Base-by-base conservation (phyloP, 345 rosid genomes). In the Lepidium aucheri region DNA sequence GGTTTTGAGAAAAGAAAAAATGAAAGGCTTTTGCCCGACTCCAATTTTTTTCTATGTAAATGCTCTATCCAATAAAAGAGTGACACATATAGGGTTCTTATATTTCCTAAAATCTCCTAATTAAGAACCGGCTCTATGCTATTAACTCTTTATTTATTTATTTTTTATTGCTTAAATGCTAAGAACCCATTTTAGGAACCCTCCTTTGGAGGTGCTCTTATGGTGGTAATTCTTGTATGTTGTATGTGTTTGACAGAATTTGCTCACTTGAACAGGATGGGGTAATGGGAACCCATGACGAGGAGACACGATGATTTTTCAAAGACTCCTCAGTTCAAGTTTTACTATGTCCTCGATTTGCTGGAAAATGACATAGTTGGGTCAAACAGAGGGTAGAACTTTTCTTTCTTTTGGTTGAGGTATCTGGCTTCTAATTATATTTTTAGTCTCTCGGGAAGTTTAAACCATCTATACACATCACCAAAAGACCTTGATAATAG, bases 301-400 rank as follows among this genome's bases (percentile, higher is more conserved):
- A 93, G 82, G 98, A 93, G 82, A 93, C 96, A 55, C 96, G 97
- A 16, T 84, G 86, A 9, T 90, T 81, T 79, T 93, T 93, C 80
- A 93, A 93, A 76, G 83, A 84, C 72, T 93, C 98, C 4, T 93
- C 98, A 10, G 97, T 93, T 70, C 90, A 85, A 65, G 96, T 93
- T 66, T 78, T 93, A 55, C 91, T 93, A 33, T 93, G 98, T 73
- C 96, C 97, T 46, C 90, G 98, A 9, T 71, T 69, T 77, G 98
- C 97, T 73, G 98, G 98, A 76, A 93, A 93, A 73, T 77, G 77
- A 34, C 94, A 88, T 79, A 93, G 98, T 69, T 93, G 96, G 97
- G 22, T 76, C 65, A 93, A 85, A 77, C 98, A 90, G 77, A 88
- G 72, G 86, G 97, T 93, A 74, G 11, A 39, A 38, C 5, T 26